Evolutionary conservation across 306 rosid species (phyloP).

Genomic region (Quercus bicolor): DNA sequence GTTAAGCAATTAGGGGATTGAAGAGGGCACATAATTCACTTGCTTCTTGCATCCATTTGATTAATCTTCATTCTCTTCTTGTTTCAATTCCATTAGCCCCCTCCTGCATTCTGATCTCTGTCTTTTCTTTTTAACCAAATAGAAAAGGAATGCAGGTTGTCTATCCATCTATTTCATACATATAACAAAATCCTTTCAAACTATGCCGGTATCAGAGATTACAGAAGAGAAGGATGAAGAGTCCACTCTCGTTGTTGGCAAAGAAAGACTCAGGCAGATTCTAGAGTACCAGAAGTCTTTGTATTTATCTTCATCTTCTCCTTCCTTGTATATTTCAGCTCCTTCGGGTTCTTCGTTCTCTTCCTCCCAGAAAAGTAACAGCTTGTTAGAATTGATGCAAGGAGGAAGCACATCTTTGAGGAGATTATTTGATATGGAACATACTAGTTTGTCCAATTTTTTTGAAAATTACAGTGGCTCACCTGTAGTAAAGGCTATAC

Average conservation of each 20-base stretch:
- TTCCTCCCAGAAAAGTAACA: conserved; percentile 38
- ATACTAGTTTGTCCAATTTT: too few relatives aligned
- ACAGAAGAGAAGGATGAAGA: conserved; percentile 57
- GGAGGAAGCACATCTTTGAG: conserved; percentile 64
- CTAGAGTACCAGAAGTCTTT: conserved; percentile 58
- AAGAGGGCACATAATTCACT: too few relatives aligned
- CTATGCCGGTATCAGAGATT: conserved; percentile 43
- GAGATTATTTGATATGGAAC: conserved; percentile 76
- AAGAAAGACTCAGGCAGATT: conserved; percentile 48
- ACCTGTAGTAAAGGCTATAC: too few relatives aligned
- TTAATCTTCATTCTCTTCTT: too few relatives aligned
- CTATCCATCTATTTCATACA: conserved; percentile 1
- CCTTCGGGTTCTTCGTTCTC: conserved; percentile 33
- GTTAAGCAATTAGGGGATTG: too few relatives aligned
- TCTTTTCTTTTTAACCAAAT: too few relatives aligned
- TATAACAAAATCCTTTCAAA: conserved; percentile 1
- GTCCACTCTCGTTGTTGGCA: conserved; percentile 33
- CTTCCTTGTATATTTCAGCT: conserved; percentile 30
- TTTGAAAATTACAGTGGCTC: too few relatives aligned
- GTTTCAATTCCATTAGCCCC: too few relatives aligned
- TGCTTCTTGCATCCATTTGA: too few relatives aligned
- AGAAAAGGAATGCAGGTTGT: background rate
- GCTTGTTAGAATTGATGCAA: conserved; percentile 69
- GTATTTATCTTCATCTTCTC: conserved; percentile 24
- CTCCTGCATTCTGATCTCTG: too few relatives aligned